Base-by-base conservation (phyloP, 495 filamentous ascomycete genomes). In the Arthonia radiata region DNA sequence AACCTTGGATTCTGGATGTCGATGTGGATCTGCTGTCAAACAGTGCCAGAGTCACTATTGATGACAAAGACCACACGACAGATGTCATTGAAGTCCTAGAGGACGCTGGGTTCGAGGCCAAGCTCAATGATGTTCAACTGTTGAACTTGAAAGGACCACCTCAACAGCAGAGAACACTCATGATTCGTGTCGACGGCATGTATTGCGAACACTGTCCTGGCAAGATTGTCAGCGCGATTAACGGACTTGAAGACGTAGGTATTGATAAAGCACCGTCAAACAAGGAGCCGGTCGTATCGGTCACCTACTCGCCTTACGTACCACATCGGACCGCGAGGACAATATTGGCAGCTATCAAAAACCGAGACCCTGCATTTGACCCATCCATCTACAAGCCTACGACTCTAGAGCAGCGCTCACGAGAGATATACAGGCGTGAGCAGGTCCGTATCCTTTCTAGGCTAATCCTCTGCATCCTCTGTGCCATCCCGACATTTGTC, bases 401-500 rank as follows among this genome's bases (percentile, higher is more conserved):
- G 9, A 77, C 71, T 2, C 57, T 93, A 17, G 83, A 92, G 47
- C 77, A 93, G 31, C 64, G 77, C 8, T 74, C 80, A 3, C 67
- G 67, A 30, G 53, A 51, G 15, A 76, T 53, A 41, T 46, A 47
- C 14, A 28, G 31, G 11, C 40, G 37, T 12, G 42, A 47, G 15
- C 32, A 37, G 19, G 36, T 33, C 11, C 37, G 34, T 12, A 37
- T 52, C 10, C 30, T 49, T 4, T 35, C 43, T 9, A 69, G 83
- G 7, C 56, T 81, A 13, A 34, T 71, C 2, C 55, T 92, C 33
- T 68, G 75, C 10, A 47, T 81, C n/a, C 41, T 69, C 9, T 55
- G 70, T 15, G 72, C 72, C 19, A 74, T 94, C 19, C 86, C 83
- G 11, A 79, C 80, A 0, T 82, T 94, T 39, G 41, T 89, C 18